Evolutionary conservation across 768 basidiomycete genomes (phyloP).

Genomic region (Fistulinella prunicolor): DNA sequence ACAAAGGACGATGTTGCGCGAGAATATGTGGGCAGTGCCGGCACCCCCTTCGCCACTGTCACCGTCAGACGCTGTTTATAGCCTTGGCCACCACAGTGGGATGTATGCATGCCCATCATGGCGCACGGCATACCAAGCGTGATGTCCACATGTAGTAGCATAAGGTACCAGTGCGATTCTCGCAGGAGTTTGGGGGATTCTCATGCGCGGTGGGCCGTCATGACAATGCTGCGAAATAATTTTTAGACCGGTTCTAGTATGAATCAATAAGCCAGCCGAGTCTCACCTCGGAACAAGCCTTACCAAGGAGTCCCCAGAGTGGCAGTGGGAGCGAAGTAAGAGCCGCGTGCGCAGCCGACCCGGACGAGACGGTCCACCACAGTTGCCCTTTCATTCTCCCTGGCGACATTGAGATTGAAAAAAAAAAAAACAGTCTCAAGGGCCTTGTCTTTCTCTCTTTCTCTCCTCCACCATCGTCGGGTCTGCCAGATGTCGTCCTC

Average conservation of each 20-base stretch:
- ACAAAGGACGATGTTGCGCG: too few relatives aligned
- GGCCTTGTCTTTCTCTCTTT: background rate
- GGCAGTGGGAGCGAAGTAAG: constrained; percentile 15
- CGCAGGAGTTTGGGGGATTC: background rate
- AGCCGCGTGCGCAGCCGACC: constrained; percentile 12
- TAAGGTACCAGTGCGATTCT: background rate
- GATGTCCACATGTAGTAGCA: constrained; percentile 13
- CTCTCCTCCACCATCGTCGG: constrained; percentile 20
- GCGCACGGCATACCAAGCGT: too few relatives aligned
- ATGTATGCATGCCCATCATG: too few relatives aligned
- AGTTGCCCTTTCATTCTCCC: too few relatives aligned
- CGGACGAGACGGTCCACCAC: background rate
- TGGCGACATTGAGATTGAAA: constrained; percentile 4
- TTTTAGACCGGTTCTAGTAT: background rate
- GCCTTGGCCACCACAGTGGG: too few relatives aligned
- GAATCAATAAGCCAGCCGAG: background rate
- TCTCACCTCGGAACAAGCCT: too few relatives aligned
- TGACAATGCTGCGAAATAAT: background rate
- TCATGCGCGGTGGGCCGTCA: too few relatives aligned
- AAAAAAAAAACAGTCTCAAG: constrained; percentile 11
- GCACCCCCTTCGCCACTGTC: constrained; percentile 14
- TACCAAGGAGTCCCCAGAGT: constrained; percentile 2
- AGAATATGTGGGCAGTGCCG: too few relatives aligned
- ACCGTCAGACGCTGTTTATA: too few relatives aligned
- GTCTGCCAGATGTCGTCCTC: constrained; percentile 24